Percentiles rank a stretch among this genome's conserved stretches.
phyloP scores from a whole-genome alignment of 2,329 filamentous ascomycete species.

The Cadophora sp. region DNA sequence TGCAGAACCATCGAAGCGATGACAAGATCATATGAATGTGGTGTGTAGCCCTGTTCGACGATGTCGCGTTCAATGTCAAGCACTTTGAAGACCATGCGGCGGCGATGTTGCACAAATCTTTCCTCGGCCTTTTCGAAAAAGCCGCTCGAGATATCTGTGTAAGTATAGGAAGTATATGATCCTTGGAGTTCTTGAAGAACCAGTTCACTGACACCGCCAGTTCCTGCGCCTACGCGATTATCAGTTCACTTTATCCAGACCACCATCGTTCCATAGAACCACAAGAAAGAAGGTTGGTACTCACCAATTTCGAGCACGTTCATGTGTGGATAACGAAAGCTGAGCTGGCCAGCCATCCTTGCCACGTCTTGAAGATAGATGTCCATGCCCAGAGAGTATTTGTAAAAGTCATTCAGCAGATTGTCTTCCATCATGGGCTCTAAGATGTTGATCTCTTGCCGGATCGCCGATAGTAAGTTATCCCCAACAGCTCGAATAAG shows the following conservation, averaged over 20 bases:
- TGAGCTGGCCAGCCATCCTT: too few relatives aligned
- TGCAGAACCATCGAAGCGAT: slow-evolving; percentile 31
- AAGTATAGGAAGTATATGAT: background rate
- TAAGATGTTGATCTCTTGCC: too few relatives aligned
- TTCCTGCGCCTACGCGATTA: slow-evolving; percentile 34
- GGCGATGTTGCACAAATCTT: background rate
- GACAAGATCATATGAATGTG: background rate
- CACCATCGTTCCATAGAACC: too few relatives aligned
- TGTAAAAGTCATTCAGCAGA: too few relatives aligned
- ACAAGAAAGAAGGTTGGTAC: too few relatives aligned
- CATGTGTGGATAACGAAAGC: slow-evolving; percentile 31
- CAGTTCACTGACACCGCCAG: background rate
- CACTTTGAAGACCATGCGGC: background rate
- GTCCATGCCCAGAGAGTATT: too few relatives aligned
- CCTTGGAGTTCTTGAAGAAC: background rate
- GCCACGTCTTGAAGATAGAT: too few relatives aligned
- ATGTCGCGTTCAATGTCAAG: background rate
- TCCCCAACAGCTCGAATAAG: too few relatives aligned
- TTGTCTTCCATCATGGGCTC: too few relatives aligned
- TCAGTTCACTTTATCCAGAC: too few relatives aligned
- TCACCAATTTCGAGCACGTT: slow-evolving; percentile 50
- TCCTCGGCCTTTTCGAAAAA: background rate
- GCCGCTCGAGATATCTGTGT: background rate
- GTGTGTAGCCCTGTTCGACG: background rate
- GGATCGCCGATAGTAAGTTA: too few relatives aligned